Conservation (phyloP, 2,329 filamentous ascomycete species). For the Tolypocladium endophyticum region DNA sequence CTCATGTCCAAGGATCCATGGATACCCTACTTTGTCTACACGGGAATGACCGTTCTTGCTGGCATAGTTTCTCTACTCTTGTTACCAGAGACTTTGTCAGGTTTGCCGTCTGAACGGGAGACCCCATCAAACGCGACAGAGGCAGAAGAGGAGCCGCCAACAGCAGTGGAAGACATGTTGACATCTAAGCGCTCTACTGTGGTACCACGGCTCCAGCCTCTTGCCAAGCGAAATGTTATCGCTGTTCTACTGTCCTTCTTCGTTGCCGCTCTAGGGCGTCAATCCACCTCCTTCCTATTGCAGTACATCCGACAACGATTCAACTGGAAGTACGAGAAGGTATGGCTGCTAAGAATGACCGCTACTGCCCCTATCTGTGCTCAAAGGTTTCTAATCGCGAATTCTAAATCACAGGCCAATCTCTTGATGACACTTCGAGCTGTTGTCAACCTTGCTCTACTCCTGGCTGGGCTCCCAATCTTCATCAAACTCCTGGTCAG, state of each 20-base stretch:
- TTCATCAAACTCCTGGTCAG: background rate
- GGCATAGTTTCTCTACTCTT: background rate
- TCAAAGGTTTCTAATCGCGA: background rate
- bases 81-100: background rate
- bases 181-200: background rate
- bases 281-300: background rate
- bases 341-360: background rate
- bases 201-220: background rate
- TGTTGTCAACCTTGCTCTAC: background rate
- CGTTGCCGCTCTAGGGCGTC: background rate
- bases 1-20: background rate
- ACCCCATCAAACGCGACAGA: background rate
- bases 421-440: background rate
- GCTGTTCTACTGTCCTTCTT: background rate
- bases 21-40: background rate
- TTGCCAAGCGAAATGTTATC: background rate
- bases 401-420: background rate
- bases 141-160: too few species aligned
- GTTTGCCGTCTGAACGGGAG: background rate
- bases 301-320: background rate
- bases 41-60: background rate
- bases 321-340: background rate
- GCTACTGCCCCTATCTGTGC: background rate
- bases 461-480: background rate
- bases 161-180: background rate